These are phyloP conservation scores for Lodderomyces beijingensis DNA, from an alignment of 1,139 yeast genomes.

Conservation along the genomic window DNA sequence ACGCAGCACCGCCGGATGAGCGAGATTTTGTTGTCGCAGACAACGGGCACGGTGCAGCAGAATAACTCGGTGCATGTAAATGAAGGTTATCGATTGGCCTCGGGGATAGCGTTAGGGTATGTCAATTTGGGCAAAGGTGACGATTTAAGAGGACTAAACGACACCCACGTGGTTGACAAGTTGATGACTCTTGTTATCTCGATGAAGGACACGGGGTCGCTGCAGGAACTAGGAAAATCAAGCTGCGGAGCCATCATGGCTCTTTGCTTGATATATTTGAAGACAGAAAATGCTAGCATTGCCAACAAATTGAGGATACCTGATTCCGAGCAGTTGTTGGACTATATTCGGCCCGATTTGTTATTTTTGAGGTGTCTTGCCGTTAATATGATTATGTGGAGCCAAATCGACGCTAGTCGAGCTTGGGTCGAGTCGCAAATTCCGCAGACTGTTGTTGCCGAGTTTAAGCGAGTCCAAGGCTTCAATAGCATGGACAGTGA, in stretches of 20 bases:
- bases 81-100: conserved; percentile 84
- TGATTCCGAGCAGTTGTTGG: conserved; percentile 53
- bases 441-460: conserved; percentile 26
- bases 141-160: conserved; percentile 57
- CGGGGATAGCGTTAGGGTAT: conserved; percentile 84
- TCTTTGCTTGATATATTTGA: conserved; percentile 66
- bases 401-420: conserved; percentile 44
- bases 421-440: conserved; percentile 62
- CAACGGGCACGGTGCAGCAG: conserved; percentile 52
- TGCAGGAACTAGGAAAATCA: conserved; percentile 64
- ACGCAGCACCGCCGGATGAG: conserved; percentile 87
- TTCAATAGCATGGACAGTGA: conserved; percentile 48
- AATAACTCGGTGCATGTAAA: conserved; percentile 55
- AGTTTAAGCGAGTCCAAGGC: conserved; percentile 12
- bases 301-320: conserved; percentile 69
- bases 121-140: conserved; percentile 82
- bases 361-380: conserved; percentile 67
- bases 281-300: conserved; percentile 55
- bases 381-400: conserved; percentile 77
- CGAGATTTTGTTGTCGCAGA: conserved; percentile 68
- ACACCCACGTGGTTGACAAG: conserved; percentile 65
- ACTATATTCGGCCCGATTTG: conserved; percentile 78
- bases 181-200: conserved; percentile 58
- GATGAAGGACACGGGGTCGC: conserved; percentile 66
- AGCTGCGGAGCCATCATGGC: conserved; percentile 82